Evolutionary conservation across 1,284 basidiomycete species (phyloP).

Genomic region (Ceratobasidium sp.): DNA sequence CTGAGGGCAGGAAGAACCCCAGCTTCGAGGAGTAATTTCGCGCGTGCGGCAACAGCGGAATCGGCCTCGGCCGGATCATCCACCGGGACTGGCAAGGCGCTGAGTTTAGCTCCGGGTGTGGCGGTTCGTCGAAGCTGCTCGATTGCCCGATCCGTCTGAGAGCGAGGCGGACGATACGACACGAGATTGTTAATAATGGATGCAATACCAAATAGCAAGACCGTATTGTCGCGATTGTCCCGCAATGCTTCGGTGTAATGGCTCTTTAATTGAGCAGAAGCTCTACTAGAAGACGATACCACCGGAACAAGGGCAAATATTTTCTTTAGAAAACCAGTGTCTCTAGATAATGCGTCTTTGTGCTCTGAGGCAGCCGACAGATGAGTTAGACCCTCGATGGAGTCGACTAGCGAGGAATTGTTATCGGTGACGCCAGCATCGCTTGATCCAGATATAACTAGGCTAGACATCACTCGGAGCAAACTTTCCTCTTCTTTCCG

Average conservation of each 20-base stretch:
- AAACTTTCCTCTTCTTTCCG: conserved; percentile 47
- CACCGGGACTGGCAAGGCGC: conserved; percentile 47
- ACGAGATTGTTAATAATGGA: conserved; percentile 82
- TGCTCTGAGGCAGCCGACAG: conserved; percentile 75
- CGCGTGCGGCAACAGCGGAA: conserved; percentile 71
- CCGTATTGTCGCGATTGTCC: conserved; percentile 54
- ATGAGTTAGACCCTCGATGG: conserved; percentile 87
- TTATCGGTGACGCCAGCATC: conserved; percentile 2
- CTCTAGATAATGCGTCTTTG: conserved; percentile 73
- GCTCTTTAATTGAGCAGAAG: conserved; percentile 54
- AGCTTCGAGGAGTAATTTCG: conserved; percentile 68
- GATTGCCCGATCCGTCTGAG: conserved; percentile 84
- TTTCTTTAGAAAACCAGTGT: conserved; percentile 68
- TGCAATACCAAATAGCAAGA: conserved; percentile 81
- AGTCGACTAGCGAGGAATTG: conserved; percentile 65
- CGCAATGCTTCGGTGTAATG: conserved; percentile 7
- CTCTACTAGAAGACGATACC: conserved; percentile 49
- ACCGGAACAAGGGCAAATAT: conserved; percentile 66
- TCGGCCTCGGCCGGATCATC: conserved; percentile 62
- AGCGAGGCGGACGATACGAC: conserved; percentile 75
- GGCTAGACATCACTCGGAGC: conserved; percentile 36
- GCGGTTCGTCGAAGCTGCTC: conserved; percentile 82
- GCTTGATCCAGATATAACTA: conserved; percentile 24
- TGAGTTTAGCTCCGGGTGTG: conserved; percentile 49
- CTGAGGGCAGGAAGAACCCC: conserved; percentile 76